Evolutionary conservation across 2,329 filamentous ascomycete genomes (phyloP).

Genomic region (Xylaria sp.): DNA sequence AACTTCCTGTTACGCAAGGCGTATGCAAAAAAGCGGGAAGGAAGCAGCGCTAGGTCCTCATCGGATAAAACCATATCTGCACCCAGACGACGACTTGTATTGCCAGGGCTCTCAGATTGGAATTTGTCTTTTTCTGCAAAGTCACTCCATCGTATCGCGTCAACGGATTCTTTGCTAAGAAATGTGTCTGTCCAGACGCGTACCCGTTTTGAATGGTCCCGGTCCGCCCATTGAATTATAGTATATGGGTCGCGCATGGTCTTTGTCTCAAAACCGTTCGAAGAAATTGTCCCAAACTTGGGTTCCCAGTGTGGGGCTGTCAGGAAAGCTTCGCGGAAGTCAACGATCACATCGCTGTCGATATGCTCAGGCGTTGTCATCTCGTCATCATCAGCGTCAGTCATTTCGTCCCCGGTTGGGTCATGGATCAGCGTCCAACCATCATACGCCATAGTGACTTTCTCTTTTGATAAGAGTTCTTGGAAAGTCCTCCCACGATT

Average conservation of each 20-base stretch:
- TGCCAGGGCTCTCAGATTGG: no score
- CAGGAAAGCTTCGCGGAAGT: neutral
- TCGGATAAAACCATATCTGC: neutral
- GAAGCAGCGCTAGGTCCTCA: neutral
- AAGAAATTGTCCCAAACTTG: no score
- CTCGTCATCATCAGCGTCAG: neutral
- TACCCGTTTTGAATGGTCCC: no score
- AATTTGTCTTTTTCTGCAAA: no score
- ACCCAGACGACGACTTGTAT: no score
- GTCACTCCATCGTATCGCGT: no score
- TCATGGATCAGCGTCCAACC: neutral
- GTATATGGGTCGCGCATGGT: no score
- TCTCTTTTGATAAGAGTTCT: neutral
- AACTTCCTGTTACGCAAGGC: neutral
- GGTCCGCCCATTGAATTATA: no score
- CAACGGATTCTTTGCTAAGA: no score
- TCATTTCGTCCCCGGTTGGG: neutral
- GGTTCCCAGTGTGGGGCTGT: no score
- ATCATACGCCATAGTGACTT: neutral
- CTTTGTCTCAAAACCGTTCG: no score
- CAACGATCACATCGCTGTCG: slow-evolving; percentile 3
- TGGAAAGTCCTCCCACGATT: neutral
- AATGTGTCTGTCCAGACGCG: no score
- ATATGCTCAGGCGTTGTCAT: neutral
- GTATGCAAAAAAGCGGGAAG: slow-evolving; percentile 2